Evolutionary conservation across 805 yeast species (phyloP), one percentile per base, ranked within the genome.

Genomic region (Ogataea wickerhamii): DNA sequence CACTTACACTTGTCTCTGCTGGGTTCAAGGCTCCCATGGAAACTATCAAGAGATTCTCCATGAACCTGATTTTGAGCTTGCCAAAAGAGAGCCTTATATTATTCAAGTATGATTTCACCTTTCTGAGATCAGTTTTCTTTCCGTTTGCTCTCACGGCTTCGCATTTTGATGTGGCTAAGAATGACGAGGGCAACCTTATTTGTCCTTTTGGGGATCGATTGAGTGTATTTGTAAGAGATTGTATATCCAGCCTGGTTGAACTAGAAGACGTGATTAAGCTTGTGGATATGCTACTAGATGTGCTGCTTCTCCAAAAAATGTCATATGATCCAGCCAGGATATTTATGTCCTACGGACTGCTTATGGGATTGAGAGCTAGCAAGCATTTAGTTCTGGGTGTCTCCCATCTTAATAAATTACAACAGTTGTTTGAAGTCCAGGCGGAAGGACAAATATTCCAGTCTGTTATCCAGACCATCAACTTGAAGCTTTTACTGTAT

Each of bases 11-110:
- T n/a, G 64, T 87, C 7, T 73, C 87, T 4, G 82, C 87, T 12
- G 96, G 94, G 0, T 71, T 86, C 47, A 74, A 69, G 34, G 87
- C 89, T 0, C 71, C 86, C 1, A 78, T 82, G 78, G 95, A 86
- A 41, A 73, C 87, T 5, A 87, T 88, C 2, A 67, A 89, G 41
- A 78, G 76, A 48, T 78, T 76, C 49, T 65, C 85, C 1, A 57
- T 82, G 46, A 67, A 70, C 2, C 52, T 85, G 31, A 63, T 86
- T 30, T 69, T 82, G 27, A 62, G 73, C 7, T 64, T 86, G 21
- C 73, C 76, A 5, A 44, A 51, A 2, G 56, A 68, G 22, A 66
- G 76, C 45, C 61, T 79, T 35, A 48, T 64, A 18, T 49, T 76
- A 31, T 68, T 82, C 61, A 57, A 76, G 42, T 53, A 67, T 45